These are phyloP conservation scores for Solanum piurae DNA, from an alignment of 257 asterid species.

Conservation along the genomic window DNA sequence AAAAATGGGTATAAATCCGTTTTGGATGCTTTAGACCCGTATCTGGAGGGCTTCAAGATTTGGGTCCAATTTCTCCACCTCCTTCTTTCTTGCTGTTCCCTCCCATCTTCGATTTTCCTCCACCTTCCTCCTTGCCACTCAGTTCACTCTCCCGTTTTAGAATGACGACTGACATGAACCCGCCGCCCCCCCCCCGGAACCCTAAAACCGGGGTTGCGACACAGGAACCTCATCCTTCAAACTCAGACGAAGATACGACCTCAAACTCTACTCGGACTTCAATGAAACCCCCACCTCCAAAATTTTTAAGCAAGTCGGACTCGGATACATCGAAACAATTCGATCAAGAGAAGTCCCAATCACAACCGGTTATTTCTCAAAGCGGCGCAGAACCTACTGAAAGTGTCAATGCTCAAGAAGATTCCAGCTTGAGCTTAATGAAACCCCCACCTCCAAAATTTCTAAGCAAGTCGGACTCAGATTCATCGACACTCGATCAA, in stretches of 20 bases:
- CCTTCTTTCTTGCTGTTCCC: not conserved
- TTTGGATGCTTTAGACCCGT: not conserved
- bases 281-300: conserved; percentile 40
- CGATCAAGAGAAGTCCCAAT: conserved; percentile 6
- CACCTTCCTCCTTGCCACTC: not conserved
- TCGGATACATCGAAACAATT: conserved; percentile 10
- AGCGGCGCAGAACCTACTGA: not conserved
- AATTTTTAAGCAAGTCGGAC: conserved; percentile 12
- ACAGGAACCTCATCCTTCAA: conserved; percentile 18
- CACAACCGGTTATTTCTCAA: conserved; percentile 4
- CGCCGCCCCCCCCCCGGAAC: conserved; percentile 55
- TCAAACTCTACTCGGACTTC: conserved; percentile 13
- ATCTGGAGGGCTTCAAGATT: not conserved
- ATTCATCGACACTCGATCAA: not conserved
- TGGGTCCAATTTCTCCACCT: not conserved
- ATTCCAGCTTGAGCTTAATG: conserved; percentile 2
- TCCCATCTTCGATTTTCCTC: not conserved
- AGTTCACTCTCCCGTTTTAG: not conserved
- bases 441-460: not conserved
- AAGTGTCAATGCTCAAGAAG: conserved; percentile 1
- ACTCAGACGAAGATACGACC: not conserved
- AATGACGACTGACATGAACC: conserved; percentile 60
- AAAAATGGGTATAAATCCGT: not conserved
- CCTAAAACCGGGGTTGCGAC: conserved; percentile 13
- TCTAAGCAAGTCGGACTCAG: conserved; percentile 16